Evolutionary conservation across 306 rosid species (phyloP), one percentile per base, ranked within the genome.

Genomic region (Begonia peltatifolia): DNA sequence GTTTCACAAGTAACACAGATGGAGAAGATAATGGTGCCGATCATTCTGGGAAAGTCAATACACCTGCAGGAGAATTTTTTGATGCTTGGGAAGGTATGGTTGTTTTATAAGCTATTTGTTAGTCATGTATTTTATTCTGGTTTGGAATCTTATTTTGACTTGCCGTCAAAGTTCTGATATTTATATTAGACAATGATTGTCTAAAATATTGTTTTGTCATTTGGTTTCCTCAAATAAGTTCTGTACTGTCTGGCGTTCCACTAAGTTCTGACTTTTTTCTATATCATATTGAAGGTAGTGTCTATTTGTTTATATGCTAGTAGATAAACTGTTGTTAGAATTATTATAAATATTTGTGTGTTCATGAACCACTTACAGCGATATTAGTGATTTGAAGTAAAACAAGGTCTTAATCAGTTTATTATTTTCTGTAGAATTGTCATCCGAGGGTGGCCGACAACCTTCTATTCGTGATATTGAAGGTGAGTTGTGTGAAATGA

Each of bases 31-130:
- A 69, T 73, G 57, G 63, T 57, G 50, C 63, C 42, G 96, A 73
- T 51, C 66, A 64, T 41, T 76, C 84, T 44, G 10, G 47, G 52
- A 78, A 58, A 57, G 18, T 58, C 55, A 46, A 70, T 62, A 57
- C 77, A 47, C 66, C 84, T 41, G 46, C 54, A 18, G 87, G 74
- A 48, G 94, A 86, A 53, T 92, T 79, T 72, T 83, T 61, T 77
- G 96, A 92, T 60, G 99, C 99, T 61, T 74, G 84, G 74, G 99
- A 86, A 71, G 99, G 99, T 92, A 87, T n/a, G 22, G 36, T 30
- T 30, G 5, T 30, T 30, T 30, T 6, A 2, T 30, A 30, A 30
- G 36, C 36, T 30, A 30, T 30, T 2, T 30, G 36, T 30, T 30
- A 6, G 36, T 30, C 36, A 30, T 30, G 36, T 3, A 2, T 30